Evolutionary conservation across 345 rosid species (phyloP), one percentile per base, ranked within the genome.

Genomic region (Dipteronia sinensis): DNA sequence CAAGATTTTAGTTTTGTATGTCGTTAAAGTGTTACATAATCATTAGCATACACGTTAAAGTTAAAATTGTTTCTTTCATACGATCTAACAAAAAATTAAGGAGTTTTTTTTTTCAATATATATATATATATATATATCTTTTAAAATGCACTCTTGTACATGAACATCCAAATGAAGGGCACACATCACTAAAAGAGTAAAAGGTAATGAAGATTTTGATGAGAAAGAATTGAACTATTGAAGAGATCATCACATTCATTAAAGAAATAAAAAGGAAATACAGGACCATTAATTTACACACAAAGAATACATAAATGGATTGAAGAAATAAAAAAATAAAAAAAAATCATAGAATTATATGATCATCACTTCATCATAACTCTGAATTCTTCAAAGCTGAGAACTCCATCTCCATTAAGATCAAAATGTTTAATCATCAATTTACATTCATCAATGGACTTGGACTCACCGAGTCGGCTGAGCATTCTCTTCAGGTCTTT

Each of bases 351-450:
- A 10, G n/a, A 17, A n/a, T 4, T 4, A 31, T 56, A 56, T n/a
- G 25, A 7, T 20, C 9, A 58, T 2, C 3, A 19, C 77, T 61
- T 72, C 89, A 89, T 85, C 90, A 85, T 87, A 7, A 77, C 12
- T 38, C 61, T 78, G 38, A 89, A 89, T 51, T 89, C 93, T 10
- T 86, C 86, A 58, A 89, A 89, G 79, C 91, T 74, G 27, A 89
- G 77, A 34, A 76, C 85, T 11, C 90, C 89, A 79, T 89, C 91
- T 0, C 85, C 86, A 69, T 88, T 72, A 13, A 85, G 73, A 44
- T 88, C 91, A 72, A 85, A 88, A 56, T 9, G 71, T 20, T 73
- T 64, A 1, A 89, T 86, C 93, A 87, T 89, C 58, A 56, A 61
- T 77, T 31, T 69, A 29, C 92, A 89, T 56, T 87, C 89, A 23